Evolutionary conservation across 2,329 filamentous ascomycete species (phyloP).

Genomic region (Xylariales sp.): DNA sequence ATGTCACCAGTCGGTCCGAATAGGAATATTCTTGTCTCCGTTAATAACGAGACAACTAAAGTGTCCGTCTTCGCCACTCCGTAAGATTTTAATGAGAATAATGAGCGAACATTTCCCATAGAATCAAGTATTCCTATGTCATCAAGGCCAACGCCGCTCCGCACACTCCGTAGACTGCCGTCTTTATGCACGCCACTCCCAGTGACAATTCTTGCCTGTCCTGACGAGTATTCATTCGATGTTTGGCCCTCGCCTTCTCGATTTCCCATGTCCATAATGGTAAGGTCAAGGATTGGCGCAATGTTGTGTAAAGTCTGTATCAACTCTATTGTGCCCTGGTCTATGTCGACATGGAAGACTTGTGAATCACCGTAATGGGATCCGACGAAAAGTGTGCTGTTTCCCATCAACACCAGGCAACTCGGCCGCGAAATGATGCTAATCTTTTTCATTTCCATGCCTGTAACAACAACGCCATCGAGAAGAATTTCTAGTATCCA

Average conservation of each 20-base stretch:
- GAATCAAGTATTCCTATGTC: conserved; percentile 86
- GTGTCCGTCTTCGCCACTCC: conserved; percentile 69
- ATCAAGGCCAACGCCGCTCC: conserved; percentile 93
- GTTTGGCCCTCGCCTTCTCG: conserved; percentile 78
- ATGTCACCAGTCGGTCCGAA: conserved; percentile 82
- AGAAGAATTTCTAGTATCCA: conserved; percentile 85
- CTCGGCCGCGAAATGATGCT: conserved; percentile 78
- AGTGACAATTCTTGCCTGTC: conserved; percentile 91
- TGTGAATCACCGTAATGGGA: conserved; percentile 95
- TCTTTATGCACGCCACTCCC: conserved; percentile 92
- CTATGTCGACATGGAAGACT: conserved; percentile 64
- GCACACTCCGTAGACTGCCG: conserved; percentile 87
- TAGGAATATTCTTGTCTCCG: conserved; percentile 83
- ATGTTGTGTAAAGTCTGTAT: conserved; percentile 86
- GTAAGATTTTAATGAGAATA: conserved; percentile 75
- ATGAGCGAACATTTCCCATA: conserved; percentile 76
- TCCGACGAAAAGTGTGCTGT: conserved; percentile 82
- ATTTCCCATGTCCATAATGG: conserved; percentile 95
- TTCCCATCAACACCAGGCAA: conserved; percentile 80
- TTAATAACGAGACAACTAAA: conserved; percentile 82
- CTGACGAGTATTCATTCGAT: conserved; percentile 92
- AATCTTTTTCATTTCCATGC: conserved; percentile 76
- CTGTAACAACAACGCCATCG: conserved; percentile 72
- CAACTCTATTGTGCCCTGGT: conserved; percentile 64
- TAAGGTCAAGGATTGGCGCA: conserved; percentile 91